Conservation (phyloP, 108 stramenopile genomes). For the Nannochloropsis salina region DNA sequence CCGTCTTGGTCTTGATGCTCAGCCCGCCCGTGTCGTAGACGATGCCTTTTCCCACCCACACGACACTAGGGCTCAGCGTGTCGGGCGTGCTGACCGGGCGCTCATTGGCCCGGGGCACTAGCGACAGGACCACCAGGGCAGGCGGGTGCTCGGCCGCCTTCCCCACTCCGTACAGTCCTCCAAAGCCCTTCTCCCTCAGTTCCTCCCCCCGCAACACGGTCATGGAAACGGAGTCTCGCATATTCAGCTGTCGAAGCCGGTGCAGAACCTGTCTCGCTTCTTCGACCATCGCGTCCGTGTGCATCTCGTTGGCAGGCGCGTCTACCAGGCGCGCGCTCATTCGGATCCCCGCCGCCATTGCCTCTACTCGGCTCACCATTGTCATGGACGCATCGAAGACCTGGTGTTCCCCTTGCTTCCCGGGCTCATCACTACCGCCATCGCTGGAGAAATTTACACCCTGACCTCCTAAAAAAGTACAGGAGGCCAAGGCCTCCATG, state of each 20-base stretch:
- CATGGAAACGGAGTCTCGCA: constrained; percentile 51
- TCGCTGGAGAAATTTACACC: background rate
- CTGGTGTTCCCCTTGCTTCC: constrained; percentile 29
- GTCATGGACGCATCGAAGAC: constrained; percentile 36
- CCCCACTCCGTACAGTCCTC: constrained; percentile 73
- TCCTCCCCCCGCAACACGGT: constrained; percentile 69
- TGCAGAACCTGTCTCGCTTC: constrained; percentile 49
- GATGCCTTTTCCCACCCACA: constrained; percentile 78
- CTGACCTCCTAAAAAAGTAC: constrained; percentile 42
- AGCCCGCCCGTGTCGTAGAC: constrained; percentile 72
- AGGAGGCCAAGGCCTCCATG: constrained; percentile 48
- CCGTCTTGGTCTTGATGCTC: constrained; percentile 60
- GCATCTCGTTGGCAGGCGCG: constrained; percentile 65
- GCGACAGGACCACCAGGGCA: constrained; percentile 64
- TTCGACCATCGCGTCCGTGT: constrained; percentile 59
- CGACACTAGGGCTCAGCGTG: constrained; percentile 46
- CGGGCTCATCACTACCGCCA: background rate
- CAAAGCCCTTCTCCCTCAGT: constrained; percentile 64
- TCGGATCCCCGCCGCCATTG: constrained; percentile 57
- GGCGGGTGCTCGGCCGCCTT: constrained; percentile 73
- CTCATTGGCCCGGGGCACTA: constrained; percentile 39
- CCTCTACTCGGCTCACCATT: constrained; percentile 25
- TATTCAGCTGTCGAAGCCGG: constrained; percentile 34
- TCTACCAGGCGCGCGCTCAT: constrained; percentile 67
- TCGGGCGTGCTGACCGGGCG: background rate